Evolutionary conservation across 1,284 basidiomycete species (phyloP).

Genomic region (Cryptococcus sp.): DNA sequence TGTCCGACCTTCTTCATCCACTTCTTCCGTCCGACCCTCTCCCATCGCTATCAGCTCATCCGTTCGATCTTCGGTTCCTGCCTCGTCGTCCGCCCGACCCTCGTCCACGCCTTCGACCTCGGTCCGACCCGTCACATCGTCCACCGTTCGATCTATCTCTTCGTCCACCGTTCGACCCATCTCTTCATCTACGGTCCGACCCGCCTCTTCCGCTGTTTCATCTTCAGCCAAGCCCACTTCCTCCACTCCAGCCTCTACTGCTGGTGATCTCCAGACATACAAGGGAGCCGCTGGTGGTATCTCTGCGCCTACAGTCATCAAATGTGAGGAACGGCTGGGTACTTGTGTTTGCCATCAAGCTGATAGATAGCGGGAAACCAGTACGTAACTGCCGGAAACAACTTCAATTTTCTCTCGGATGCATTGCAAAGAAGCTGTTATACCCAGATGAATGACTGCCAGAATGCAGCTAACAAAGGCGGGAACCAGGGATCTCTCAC

Average conservation of each 20-base stretch:
- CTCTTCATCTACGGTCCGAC: neutral
- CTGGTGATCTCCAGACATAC: conserved; percentile 25
- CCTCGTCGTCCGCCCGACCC: neutral
- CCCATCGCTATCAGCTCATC: neutral
- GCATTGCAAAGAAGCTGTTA: conserved; percentile 28
- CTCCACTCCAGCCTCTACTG: conserved; percentile 4
- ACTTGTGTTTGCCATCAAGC: neutral
- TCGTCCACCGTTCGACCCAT: neutral
- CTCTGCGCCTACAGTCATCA: conserved; percentile 20
- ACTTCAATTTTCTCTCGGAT: conserved; percentile 28
- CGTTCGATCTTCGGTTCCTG: too few relatives aligned
- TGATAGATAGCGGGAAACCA: conserved; percentile 1
- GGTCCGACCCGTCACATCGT: neutral
- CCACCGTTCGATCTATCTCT: neutral
- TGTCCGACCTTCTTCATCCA: neutral
- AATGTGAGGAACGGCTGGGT: conserved; percentile 1
- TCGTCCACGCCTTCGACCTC: conserved; percentile 3
- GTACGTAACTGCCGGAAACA: conserved; percentile 8
- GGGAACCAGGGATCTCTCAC: conserved; percentile 23
- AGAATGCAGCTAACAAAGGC: conserved; percentile 22
- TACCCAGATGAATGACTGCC: conserved; percentile 28
- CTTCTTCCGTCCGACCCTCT: neutral
- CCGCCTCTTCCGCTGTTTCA: neutral
- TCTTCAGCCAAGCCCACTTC: conserved; percentile 1
- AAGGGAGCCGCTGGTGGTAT: conserved; percentile 22